Conservation (phyloP, 2,329 filamentous ascomycete genomes). For the Nigrograna mackinnonii region DNA sequence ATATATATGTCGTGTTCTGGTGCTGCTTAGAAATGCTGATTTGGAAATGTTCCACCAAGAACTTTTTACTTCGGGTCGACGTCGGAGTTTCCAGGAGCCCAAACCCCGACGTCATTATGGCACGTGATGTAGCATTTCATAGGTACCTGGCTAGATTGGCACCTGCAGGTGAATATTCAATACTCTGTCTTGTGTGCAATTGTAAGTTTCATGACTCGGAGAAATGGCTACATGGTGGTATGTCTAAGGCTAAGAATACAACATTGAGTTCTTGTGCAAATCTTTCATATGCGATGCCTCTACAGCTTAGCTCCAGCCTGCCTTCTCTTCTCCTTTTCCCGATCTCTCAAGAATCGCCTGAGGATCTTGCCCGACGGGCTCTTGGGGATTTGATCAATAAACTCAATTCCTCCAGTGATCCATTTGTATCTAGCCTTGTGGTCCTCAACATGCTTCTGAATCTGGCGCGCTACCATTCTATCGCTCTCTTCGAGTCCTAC, state of each 20-base stretch:
- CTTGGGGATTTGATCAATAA: conserved; percentile 53
- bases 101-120: conserved; percentile 29
- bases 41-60: conserved; percentile 23
- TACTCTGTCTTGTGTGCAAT: too few species aligned
- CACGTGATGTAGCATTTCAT: too few species aligned
- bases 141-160: too few species aligned
- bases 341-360: conserved; percentile 48
- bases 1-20: too few species aligned
- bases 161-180: too few species aligned
- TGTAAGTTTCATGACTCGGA: too few species aligned
- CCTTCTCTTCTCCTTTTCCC: conserved; percentile 36
- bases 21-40: conserved; percentile 41
- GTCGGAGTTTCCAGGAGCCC: conserved; percentile 22
- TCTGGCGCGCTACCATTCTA: conserved; percentile 52
- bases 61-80: conserved; percentile 33
- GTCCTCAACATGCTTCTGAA: conserved; percentile 62
- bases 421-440: conserved; percentile 66
- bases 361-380: conserved; percentile 53
- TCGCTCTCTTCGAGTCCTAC: conserved; percentile 58
- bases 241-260: too few species aligned
- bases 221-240: too few species aligned
- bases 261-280: too few species aligned
- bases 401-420: conserved; percentile 62
- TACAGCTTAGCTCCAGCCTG: conserved; percentile 46
- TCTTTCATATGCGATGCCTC: too few species aligned